Percentiles rank a stretch among this genome's conserved stretches.
Conservation (phyloP, 2,329 filamentous ascomycete genomes). For the Penicillium sp. region DNA sequence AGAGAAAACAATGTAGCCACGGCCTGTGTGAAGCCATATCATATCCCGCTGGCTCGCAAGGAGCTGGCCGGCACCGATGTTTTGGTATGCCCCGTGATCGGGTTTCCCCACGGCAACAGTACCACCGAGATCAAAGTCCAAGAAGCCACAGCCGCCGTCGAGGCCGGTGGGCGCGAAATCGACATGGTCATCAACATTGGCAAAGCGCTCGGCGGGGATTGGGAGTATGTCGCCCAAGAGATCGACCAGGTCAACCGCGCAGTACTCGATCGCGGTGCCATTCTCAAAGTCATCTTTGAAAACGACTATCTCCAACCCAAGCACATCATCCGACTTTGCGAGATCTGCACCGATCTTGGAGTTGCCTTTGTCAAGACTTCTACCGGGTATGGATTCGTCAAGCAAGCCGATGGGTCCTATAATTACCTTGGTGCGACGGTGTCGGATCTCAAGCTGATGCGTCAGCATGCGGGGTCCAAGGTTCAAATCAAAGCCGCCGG, state of each 20-base stretch:
- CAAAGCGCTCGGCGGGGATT: constrained; percentile 58
- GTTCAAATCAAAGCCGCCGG: constrained; percentile 62
- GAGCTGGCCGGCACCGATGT: constrained; percentile 54
- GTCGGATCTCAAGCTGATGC: constrained; percentile 57
- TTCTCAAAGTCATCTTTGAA: constrained; percentile 64
- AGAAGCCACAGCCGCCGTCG: constrained; percentile 53
- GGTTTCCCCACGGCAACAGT: constrained; percentile 62
- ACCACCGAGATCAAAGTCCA: constrained; percentile 56
- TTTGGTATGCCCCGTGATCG: constrained; percentile 59
- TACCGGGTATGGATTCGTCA: constrained; percentile 63
- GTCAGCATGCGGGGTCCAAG: constrained; percentile 42
- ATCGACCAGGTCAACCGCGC: constrained; percentile 54
- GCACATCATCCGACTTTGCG: constrained; percentile 56
- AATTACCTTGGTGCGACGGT: constrained; percentile 57
- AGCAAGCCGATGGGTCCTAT: constrained; percentile 54
- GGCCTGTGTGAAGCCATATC: constrained; percentile 62
- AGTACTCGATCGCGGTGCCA: constrained; percentile 47
- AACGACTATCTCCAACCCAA: constrained; percentile 57
- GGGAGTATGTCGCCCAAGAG: constrained; percentile 58
- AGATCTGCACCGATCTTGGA: constrained; percentile 54
- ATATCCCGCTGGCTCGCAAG: constrained; percentile 51
- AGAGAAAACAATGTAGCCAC: constrained; percentile 55
- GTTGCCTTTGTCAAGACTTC: constrained; percentile 64
- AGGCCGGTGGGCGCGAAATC: constrained; percentile 55
- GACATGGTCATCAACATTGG: constrained; percentile 64